Evolutionary conservation across 306 rosid genomes (phyloP), one percentile per base, ranked within the genome.

Genomic region (Sindora glabra): DNA sequence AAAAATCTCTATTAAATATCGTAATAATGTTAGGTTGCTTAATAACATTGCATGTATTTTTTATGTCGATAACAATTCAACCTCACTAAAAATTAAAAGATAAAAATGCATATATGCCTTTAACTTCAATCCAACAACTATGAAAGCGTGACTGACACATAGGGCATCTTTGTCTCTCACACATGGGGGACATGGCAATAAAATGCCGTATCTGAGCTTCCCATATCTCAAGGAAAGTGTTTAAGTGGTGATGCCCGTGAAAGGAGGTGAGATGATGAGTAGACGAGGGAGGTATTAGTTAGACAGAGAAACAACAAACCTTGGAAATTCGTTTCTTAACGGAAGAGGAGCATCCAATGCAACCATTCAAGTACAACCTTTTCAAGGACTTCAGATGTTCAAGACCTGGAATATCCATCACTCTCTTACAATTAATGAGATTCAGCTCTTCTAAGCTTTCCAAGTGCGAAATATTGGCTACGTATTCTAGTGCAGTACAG

Each of bases 371-470:
- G 68, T 61, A 69, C 70, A 84, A 62, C 48, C 76, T 65, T 55
- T 32, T 68, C 69, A 84, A 72, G 23, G 82, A 74, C 59, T 77
- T 69, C 72, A 84, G 50, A 62, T 65, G 21, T 72, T 84, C 82
- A 50, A 84, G 78, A 17, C 90, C 90, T 0, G 77, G 87, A 46
- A 80, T 75, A 67, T 77, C 86, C 23, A 21, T 12, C 53, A 80
- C 77, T 56, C 73, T 64, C 6, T 33, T 74, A 75, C 90, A 80
- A 64, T 67, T 78, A 39, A 82, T 67, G 25, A 80, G 78, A 24
- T 80, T 75, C 48, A 84, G 47, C 34, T 66, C 67, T 30, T 5
- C 53, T 34, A 84, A 69, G 49, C 33, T 51, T 14, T 51, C 56
- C 51, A 84, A 74, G 64, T 81, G 64, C 16, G 90, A 84, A 36